phyloP scores from a whole-genome alignment of 441 rosid genomes.

The Euphorbia celastroides region DNA sequence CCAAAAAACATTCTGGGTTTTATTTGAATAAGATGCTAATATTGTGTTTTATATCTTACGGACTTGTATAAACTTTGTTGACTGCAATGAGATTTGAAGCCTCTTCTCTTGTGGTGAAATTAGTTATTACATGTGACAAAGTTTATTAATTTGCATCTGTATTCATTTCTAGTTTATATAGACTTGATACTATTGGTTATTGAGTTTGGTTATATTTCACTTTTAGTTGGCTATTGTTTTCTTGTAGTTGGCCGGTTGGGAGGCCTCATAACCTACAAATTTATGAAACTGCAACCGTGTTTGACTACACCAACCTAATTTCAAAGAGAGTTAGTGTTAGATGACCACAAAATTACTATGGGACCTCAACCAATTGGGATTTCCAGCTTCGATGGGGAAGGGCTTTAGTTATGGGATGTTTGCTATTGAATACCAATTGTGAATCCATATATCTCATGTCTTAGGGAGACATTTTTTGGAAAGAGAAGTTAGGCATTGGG shows the following conservation, averaged over 20 bases:
- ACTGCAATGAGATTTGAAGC: background rate
- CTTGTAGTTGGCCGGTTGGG: background rate
- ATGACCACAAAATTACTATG: background rate
- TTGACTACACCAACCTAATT: background rate
- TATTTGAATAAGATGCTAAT: no score
- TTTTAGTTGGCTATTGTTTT: background rate
- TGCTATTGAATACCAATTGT: no score
- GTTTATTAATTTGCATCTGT: background rate
- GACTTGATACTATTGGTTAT: background rate
- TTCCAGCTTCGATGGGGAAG: background rate
- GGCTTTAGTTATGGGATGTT: constrained; percentile 1
- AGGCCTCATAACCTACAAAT: background rate
- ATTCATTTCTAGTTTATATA: background rate
- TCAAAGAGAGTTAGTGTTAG: background rate
- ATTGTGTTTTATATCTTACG: no score
- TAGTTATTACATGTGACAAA: background rate
- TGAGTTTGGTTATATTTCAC: background rate
- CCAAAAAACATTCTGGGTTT: no score
- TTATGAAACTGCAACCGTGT: background rate
- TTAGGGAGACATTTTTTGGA: background rate
- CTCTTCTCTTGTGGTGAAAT: background rate
- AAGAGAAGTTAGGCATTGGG: background rate
- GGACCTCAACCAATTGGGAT: background rate
- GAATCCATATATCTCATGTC: no score
- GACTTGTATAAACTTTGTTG: no score